Evolutionary conservation across 768 basidiomycete genomes (phyloP), one percentile per base, ranked within the genome.

Genomic region (Boletus coccyginus): DNA sequence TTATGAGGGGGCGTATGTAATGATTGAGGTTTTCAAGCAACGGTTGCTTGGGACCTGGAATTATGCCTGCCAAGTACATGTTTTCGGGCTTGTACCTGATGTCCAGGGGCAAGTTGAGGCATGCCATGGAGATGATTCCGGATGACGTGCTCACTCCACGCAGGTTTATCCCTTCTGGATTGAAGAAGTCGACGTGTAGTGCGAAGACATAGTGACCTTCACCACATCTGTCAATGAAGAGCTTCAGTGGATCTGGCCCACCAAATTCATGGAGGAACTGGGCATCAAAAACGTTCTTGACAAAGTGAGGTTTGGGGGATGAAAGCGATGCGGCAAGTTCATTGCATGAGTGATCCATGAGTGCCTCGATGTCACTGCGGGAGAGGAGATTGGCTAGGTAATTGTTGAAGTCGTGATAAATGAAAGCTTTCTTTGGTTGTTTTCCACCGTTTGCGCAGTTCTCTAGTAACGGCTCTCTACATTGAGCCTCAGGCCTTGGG

Each of bases 11-110:
- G 0, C 36, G n/a, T 0, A 80, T 52, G 12, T 72, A 69, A 33
- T 75, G 70, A 32, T 79, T 76, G 1, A 76, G 50, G 38, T 78
- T 55, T 0, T 65, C 56, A 0, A 61, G 47, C 0, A 60, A 58
- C 0, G 77, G 76, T 19, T 77, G 67, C 3, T 60, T 55, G 0
- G 76, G 77, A 0, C 77, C 73, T 1, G 73, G 75, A 8, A 76
- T 73, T 35, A 77, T 61, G 0, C 68, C 75, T 0, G 66, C 69
- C 0, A 77, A 60, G 54, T 70, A 78, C 56, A 79, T 64, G 56
- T 81, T 76, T 21, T 78, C 70, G 0, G 62, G 59, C 8, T 69
- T 66, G 52, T 75, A 77, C 2, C 67, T 60, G 21, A 21, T 21
- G 21, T 21, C 21, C 21, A 21, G 2, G 21, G 21, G 21, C 21